Percentiles rank a stretch among this genome's conserved stretches.
phyloP scores from a whole-genome alignment of 768 basidiomycete genomes.

The Leccinum subgranulosum region DNA sequence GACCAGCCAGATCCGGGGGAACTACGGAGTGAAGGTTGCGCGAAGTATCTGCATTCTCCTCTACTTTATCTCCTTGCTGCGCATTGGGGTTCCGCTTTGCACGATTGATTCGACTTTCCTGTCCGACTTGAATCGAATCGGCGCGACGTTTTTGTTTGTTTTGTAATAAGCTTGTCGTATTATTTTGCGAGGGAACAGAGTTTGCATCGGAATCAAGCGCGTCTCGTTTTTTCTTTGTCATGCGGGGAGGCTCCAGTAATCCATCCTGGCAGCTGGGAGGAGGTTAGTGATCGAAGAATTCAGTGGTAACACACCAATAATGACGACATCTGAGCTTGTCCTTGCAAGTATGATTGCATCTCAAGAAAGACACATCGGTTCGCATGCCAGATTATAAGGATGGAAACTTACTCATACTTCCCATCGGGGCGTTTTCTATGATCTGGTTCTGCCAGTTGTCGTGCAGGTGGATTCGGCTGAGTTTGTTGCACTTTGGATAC shows the following conservation, averaged over 20 bases:
- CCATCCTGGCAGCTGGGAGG: constrained; percentile 71
- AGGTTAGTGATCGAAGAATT: constrained; percentile 6
- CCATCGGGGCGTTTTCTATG: constrained; percentile 55
- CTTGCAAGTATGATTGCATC: constrained; percentile 81
- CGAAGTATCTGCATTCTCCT: constrained; percentile 41
- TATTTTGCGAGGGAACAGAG: not conserved
- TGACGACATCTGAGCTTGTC: constrained; percentile 75
- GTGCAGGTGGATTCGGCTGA: constrained; percentile 1
- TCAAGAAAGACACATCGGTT: constrained; percentile 23
- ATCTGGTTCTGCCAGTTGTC: constrained; percentile 6
- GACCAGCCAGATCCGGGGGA: constrained; percentile 42
- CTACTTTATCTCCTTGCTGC: constrained; percentile 41
- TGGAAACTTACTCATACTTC: constrained; percentile 50
- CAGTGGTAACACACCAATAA: constrained; percentile 47
- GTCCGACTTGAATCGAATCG: not conserved
- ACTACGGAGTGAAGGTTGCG: constrained; percentile 36
- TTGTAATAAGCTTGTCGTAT: constrained; percentile 1
- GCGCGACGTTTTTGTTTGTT: constrained; percentile 1
- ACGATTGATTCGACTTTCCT: constrained; percentile 24
- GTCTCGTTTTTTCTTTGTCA: constrained; percentile 27
- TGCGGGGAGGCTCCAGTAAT: constrained; percentile 46
- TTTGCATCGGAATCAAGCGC: constrained; percentile 12
- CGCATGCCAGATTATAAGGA: not conserved
- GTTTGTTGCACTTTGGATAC: not conserved
- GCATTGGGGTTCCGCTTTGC: constrained; percentile 28